Evolutionary conservation across 1,284 basidiomycete genomes (phyloP).

Genomic region (Microbotryomycetes sp.): DNA sequence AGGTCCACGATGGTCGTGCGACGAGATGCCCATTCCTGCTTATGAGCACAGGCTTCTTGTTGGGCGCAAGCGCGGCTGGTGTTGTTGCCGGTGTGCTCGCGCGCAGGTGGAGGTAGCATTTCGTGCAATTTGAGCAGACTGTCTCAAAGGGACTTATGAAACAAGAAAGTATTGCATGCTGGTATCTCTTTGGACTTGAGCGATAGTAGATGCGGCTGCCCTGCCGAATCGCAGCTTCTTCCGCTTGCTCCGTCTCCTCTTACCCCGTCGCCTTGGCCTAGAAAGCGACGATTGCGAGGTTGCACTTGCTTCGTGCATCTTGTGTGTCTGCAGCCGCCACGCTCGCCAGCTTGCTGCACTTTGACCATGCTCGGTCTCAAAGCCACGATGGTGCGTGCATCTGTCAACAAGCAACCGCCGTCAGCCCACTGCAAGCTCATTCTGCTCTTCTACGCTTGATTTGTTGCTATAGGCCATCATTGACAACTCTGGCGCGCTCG

Average conservation of each 20-base stretch:
- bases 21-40: conserved; percentile 26
- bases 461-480: conserved; percentile 55
- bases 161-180: too few species aligned
- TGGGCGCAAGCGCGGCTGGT: conserved; percentile 9
- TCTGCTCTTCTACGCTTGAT: neutral
- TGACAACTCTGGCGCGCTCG: conserved; percentile 95
- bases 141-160: too few species aligned
- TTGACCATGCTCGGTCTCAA: conserved; percentile 82
- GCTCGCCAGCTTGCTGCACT: too few species aligned
- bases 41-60: conserved; percentile 10
- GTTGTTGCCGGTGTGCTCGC: neutral
- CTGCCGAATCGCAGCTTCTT: too few species aligned
- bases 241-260: too few species aligned
- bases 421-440: neutral
- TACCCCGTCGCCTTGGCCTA: too few species aligned
- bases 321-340: too few species aligned
- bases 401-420: neutral
- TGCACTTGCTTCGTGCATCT: too few species aligned
- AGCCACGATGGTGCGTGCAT: conserved; percentile 67
- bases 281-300: too few species aligned
- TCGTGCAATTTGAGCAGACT: too few species aligned
- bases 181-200: too few species aligned
- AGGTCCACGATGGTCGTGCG: conserved; percentile 16
- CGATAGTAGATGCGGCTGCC: too few species aligned
- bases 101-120: neutral